phyloP scores from a whole-genome alignment of 2,329 filamentous ascomycete species.

The Dactylellina parvicollis region DNA sequence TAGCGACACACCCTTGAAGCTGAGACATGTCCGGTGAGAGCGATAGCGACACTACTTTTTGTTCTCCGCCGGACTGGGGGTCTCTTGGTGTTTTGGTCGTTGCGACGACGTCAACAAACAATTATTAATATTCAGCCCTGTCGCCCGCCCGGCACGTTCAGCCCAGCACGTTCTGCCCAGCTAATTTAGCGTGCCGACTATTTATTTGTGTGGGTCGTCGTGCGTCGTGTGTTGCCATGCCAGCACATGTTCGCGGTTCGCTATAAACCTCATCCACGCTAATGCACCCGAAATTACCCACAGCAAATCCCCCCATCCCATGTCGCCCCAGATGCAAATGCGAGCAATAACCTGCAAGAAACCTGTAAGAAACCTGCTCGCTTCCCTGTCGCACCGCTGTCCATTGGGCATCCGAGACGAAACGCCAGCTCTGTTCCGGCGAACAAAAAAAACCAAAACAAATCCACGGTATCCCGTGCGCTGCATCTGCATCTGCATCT shows the following conservation, averaged over 20 bases:
- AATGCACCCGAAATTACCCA: slow-evolving; percentile 28
- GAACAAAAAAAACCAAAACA: not conserved
- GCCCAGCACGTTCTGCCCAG: no score
- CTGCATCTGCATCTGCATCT: no score
- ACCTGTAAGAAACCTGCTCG: not conserved
- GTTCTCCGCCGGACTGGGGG: not conserved
- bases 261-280: slow-evolving; percentile 19
- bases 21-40: not conserved
- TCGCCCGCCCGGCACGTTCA: no score
- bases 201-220: no score
- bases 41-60: not conserved
- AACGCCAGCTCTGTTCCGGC: not conserved
- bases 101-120: not conserved
- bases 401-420: not conserved
- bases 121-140: no score
- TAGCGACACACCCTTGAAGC: not conserved
- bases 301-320: no score
- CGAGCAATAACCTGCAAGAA: not conserved
- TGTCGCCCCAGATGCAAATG: no score
- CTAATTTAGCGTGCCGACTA: no score
- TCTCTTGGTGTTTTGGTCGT: not conserved
- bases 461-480: no score
- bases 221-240: slow-evolving; percentile 23
- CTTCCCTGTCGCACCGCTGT: not conserved
- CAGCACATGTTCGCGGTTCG: slow-evolving; percentile 14